These are phyloP conservation scores for Pseudocercospora eumusae DNA, from an alignment of 2,329 filamentous ascomycete species.

Conservation along the genomic window DNA sequence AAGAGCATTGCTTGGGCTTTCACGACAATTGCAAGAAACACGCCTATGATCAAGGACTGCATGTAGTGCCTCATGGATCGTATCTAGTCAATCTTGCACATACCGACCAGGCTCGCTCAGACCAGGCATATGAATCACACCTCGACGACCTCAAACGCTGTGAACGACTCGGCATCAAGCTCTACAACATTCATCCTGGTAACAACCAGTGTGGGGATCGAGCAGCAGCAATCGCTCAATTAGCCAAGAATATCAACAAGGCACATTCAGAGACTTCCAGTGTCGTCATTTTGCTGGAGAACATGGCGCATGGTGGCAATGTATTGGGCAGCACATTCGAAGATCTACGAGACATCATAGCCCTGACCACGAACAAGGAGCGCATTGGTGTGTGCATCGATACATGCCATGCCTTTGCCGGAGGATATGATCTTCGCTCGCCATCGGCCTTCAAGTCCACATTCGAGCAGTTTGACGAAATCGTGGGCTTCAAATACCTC, in stretches of 20 bases:
- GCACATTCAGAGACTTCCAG: slow-evolving; percentile 71
- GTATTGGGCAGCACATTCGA: slow-evolving; percentile 83
- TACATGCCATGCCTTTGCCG: slow-evolving; percentile 94
- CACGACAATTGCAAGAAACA: slow-evolving; percentile 66
- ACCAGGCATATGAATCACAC: slow-evolving; percentile 83
- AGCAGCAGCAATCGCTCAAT: slow-evolving; percentile 70
- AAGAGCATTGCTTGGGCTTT: slow-evolving; percentile 70
- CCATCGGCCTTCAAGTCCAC: slow-evolving; percentile 72
- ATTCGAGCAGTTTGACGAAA: slow-evolving; percentile 71
- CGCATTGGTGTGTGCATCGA: slow-evolving; percentile 94
- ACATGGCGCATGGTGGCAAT: slow-evolving; percentile 90
- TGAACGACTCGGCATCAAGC: slow-evolving; percentile 76
- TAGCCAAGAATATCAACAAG: slow-evolving; percentile 79
- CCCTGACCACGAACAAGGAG: slow-evolving; percentile 72
- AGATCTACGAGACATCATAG: slow-evolving; percentile 83
- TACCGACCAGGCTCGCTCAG: slow-evolving; percentile 73
- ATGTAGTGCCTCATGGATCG: slow-evolving; percentile 87
- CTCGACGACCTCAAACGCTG: slow-evolving; percentile 85
- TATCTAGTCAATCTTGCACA: slow-evolving; percentile 97
- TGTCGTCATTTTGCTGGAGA: slow-evolving; percentile 86
- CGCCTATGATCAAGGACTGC: slow-evolving; percentile 68
- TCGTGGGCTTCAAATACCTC: slow-evolving; percentile 77
- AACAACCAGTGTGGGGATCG: slow-evolving; percentile 65
- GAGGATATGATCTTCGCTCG: slow-evolving; percentile 83
- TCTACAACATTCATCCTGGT: slow-evolving; percentile 99